Evolutionary conservation across 495 filamentous ascomycete species (phyloP).

Genomic region (Mytilinidion resinicola): DNA sequence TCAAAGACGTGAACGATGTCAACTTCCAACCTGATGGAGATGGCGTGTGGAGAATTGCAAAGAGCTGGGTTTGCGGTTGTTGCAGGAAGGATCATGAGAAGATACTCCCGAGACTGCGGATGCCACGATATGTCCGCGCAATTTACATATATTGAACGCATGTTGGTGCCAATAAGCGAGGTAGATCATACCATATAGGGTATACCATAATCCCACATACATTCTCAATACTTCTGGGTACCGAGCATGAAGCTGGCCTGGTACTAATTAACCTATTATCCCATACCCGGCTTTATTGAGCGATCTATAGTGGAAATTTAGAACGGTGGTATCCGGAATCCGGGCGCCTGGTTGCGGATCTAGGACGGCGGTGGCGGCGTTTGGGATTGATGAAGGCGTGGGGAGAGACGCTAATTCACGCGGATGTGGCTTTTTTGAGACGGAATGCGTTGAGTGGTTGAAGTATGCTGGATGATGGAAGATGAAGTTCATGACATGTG

Average conservation of each 20-base stretch:
- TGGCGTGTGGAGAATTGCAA: too few relatives aligned
- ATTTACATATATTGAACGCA: too few relatives aligned
- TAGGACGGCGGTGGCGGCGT: background rate
- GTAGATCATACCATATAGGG: too few relatives aligned
- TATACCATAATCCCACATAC: too few relatives aligned
- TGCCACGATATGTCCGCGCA: too few relatives aligned
- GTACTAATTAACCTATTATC: background rate
- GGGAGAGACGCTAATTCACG: background rate
- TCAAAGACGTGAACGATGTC: too few relatives aligned
- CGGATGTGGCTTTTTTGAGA: background rate
- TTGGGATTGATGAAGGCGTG: background rate
- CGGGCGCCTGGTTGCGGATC: background rate
- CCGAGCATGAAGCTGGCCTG: background rate
- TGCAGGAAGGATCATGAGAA: too few relatives aligned
- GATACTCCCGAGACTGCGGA: too few relatives aligned
- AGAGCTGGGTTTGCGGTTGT: too few relatives aligned
- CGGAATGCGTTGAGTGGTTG: background rate
- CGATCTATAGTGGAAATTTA: background rate
- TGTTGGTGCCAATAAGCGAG: too few relatives aligned
- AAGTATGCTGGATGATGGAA: background rate
- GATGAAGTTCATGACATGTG: background rate
- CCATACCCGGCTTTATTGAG: background rate
- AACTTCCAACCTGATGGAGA: too few relatives aligned
- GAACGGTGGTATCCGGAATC: background rate
- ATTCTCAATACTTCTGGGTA: too few relatives aligned